A percentile compares a stretch with the other conserved stretches of the same genome.
These are phyloP conservation scores for Elaeagnus macrophylla DNA, from an alignment of 306 rosid genomes.

Conservation along the genomic window DNA sequence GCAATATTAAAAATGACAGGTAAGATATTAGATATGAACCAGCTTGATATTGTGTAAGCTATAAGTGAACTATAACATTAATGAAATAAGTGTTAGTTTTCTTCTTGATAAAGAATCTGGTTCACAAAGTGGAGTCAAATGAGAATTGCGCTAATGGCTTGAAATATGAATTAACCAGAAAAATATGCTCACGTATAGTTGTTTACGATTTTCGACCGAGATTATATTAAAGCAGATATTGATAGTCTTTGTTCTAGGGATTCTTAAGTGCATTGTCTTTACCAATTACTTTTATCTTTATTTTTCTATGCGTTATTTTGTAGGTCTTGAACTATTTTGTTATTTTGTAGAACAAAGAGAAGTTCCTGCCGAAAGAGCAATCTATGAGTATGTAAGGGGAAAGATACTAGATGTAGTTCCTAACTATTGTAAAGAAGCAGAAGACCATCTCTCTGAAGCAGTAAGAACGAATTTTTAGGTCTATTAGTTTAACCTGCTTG, in stretches of 20 bases:
- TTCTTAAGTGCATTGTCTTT: not conserved
- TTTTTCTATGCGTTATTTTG: not conserved
- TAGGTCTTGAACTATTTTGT: conserved; percentile 1
- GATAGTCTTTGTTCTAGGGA: not conserved
- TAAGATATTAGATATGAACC: not conserved
- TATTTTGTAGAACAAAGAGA: conserved; percentile 55
- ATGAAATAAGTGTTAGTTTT: not conserved
- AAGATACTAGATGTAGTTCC: conserved; percentile 72
- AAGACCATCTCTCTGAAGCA: conserved; percentile 88
- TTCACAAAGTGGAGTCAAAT: not conserved
- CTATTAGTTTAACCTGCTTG: conserved; percentile 3
- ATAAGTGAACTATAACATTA: not conserved
- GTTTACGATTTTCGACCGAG: not conserved
- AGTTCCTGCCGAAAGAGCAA: conserved; percentile 54
- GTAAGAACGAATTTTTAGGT: conserved; percentile 31
- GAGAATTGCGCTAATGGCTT: not conserved
- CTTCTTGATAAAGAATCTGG: not conserved
- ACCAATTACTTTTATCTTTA: not conserved
- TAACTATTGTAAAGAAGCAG: conserved; percentile 77
- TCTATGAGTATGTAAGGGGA: conserved; percentile 70
- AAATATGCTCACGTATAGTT: not conserved
- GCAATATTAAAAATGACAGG: too few species aligned
- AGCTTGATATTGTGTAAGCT: not conserved
- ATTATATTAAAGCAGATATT: not conserved
- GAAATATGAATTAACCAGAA: not conserved